phyloP scores from a whole-genome alignment of 192 early-diverging fungal species.

The Coemansia sp. region DNA sequence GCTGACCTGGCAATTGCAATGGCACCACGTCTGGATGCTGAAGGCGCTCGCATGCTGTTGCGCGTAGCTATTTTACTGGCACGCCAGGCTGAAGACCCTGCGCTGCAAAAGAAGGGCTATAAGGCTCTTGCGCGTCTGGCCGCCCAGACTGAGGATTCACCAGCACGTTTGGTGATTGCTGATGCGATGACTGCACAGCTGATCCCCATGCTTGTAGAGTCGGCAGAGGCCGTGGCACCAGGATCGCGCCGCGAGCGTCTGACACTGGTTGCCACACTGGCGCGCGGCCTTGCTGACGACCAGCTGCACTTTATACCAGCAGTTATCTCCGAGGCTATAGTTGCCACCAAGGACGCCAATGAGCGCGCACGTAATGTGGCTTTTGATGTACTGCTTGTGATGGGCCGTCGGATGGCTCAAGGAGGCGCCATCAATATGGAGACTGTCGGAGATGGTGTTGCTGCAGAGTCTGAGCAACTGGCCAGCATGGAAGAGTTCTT shows the following conservation, averaged over 20 bases:
- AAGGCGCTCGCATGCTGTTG: constrained; percentile 63
- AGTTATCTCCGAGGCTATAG: constrained; percentile 86
- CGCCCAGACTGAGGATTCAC: constrained; percentile 33
- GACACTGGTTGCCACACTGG: constrained; percentile 62
- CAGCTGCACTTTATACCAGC: constrained; percentile 86
- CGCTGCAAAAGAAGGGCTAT: constrained; percentile 94
- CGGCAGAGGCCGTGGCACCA: constrained; percentile 60
- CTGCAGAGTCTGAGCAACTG: constrained; percentile 22
- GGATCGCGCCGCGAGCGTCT: constrained; percentile 85
- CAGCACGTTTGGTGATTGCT: constrained; percentile 31
- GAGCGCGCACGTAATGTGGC: constrained; percentile 82
- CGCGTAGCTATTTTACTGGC: constrained; percentile 47
- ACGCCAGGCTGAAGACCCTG: constrained; percentile 64
- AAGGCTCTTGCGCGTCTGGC: constrained; percentile 67
- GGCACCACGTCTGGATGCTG: constrained; percentile 70
- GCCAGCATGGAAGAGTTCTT: constrained; percentile 80
- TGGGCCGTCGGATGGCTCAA: constrained; percentile 88
- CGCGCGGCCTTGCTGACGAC: constrained; percentile 60
- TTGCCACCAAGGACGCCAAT: constrained; percentile 90
- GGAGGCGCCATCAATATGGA: constrained; percentile 58
- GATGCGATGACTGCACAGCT: constrained; percentile 59
- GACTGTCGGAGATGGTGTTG: constrained; percentile 25
- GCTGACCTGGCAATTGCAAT: constrained; percentile 79
- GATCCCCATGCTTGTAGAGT: constrained; percentile 74
- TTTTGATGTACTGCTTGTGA: constrained; percentile 80